Evolutionary conservation across 2,329 filamentous ascomycete species (phyloP), one percentile per base, ranked within the genome.

Genomic region (Diaporthe longicolla): DNA sequence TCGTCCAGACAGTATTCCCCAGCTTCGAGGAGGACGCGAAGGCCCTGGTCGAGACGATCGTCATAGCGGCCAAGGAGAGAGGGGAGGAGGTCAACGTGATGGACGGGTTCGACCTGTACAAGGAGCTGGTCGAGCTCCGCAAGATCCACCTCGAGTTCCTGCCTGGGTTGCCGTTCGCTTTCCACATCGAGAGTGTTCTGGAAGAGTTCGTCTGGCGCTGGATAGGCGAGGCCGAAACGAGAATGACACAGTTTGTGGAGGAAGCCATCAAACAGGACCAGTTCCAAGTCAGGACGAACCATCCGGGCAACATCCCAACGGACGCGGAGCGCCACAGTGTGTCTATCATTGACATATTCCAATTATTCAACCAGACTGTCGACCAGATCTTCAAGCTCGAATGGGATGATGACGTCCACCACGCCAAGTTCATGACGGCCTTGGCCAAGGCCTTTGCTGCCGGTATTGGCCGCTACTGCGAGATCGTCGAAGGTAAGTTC

Each of bases 401-500:
- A 75, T 99, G 97, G 97, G 93, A 95, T 77, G 95, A 98, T 81
- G 94, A 98, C 79, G 88, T 97, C 50, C 95, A 98, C 77, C 94
- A 98, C 81, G 96, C 97, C 52, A 95, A 95, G 76, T 99, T 99
- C 84, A 98, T 98, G 95, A 99, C 97, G 21, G 91, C 95, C 2
- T 86, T 98, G 21, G 92, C 95, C 19, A 97, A 95, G 79, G 93
- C 93, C 0, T 94, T 98, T 75, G 93, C 95, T 2, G 88, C 90
- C 61, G 95, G 95, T 24, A 90, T 99, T 63, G 93, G 94, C 17
- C 91, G 92, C 78, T 99, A 99, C 82, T 99, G 97, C 81, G 97
- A 99, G 80, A 86, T 96, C 59, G 87, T 98, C 35, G 97, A 98
- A 79, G 91, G 93, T 78, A 91, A 90, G 76, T 99, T 99, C 79